Conservation (phyloP, 176 grass and related monocot genomes). For the Carex myosuroides region DNA sequence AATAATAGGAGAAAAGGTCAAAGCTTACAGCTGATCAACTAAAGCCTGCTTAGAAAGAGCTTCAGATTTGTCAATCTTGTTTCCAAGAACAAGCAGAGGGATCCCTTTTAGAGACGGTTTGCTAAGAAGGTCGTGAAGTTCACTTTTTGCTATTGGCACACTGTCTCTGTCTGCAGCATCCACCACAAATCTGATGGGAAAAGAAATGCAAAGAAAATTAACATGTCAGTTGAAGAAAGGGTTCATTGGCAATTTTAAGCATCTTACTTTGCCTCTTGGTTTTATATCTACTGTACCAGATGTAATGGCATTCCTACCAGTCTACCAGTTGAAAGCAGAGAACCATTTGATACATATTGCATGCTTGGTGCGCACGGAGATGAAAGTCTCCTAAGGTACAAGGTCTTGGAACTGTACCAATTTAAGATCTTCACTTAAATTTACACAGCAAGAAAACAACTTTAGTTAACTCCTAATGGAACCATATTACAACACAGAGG, state of each 20-base stretch:
- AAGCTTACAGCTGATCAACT: slow-evolving; percentile 85
- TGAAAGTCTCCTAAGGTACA: neutral
- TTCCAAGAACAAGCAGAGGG: slow-evolving; percentile 87
- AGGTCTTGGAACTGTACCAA: neutral
- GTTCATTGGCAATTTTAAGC: neutral
- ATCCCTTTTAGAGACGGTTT: slow-evolving; percentile 87
- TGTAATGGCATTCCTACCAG: neutral
- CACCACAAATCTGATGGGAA: slow-evolving; percentile 56
- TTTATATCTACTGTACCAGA: neutral
- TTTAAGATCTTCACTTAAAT: neutral
- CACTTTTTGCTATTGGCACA: slow-evolving; percentile 82
- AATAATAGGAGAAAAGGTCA: neutral
- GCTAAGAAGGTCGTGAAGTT: slow-evolving; percentile 78
- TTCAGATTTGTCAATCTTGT: slow-evolving; percentile 99
- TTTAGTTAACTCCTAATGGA: neutral
- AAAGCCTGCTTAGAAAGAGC: slow-evolving; percentile 75
- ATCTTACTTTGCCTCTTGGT: neutral
- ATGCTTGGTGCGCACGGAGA: neutral
- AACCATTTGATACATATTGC: neutral
- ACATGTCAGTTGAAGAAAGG: neutral
- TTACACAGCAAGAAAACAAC: neutral
- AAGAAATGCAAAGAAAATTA: neutral
- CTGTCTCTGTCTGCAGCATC: slow-evolving; percentile 91
- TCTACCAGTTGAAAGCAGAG: neutral
- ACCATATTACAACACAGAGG: neutral